Conservation (phyloP, 805 yeast genomes). For the Candida ulmi region DNA sequence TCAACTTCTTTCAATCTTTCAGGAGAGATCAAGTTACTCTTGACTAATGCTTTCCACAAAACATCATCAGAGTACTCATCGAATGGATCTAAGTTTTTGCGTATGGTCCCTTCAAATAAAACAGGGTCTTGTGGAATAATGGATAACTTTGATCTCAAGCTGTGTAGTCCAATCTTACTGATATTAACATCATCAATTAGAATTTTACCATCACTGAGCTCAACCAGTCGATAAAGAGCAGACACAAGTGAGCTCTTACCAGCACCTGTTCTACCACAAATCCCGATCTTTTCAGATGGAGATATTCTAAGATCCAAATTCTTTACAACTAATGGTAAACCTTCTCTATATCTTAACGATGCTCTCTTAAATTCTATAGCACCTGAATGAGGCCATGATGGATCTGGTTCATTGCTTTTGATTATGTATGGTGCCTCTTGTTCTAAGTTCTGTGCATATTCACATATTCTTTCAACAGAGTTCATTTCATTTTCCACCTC, state of each 20-base stretch:
- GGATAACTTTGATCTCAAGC: slow-evolving; percentile 57
- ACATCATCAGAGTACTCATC: slow-evolving; percentile 48
- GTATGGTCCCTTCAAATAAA: slow-evolving; percentile 62
- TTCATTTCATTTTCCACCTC: slow-evolving; percentile 60
- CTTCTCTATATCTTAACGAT: slow-evolving; percentile 44
- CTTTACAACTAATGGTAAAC: slow-evolving; percentile 46
- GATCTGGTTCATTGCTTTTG: slow-evolving; percentile 22
- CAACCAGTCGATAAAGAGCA: slow-evolving; percentile 55
- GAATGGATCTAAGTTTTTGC: slow-evolving; percentile 73
- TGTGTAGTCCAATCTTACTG: slow-evolving; percentile 52
- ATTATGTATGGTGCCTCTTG: slow-evolving; percentile 62
- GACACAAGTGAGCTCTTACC: slow-evolving; percentile 60
- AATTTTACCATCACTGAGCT: slow-evolving; percentile 52
- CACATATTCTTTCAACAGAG: slow-evolving; percentile 65
- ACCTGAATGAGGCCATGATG: slow-evolving; percentile 38
- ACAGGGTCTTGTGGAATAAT: slow-evolving; percentile 86
- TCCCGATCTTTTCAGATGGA: slow-evolving; percentile 50
- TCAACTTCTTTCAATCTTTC: not conserved
- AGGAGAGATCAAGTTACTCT: slow-evolving; percentile 51
- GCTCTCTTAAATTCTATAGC: slow-evolving; percentile 43
- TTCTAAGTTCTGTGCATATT: slow-evolving; percentile 57
- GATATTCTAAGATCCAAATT: slow-evolving; percentile 29
- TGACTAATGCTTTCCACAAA: slow-evolving; percentile 56
- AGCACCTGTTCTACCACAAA: slow-evolving; percentile 65
- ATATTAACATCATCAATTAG: slow-evolving; percentile 64